Evolutionary conservation across 441 rosid genomes (phyloP), one percentile per base, ranked within the genome.

Genomic region (Eutrema salsugineum): DNA sequence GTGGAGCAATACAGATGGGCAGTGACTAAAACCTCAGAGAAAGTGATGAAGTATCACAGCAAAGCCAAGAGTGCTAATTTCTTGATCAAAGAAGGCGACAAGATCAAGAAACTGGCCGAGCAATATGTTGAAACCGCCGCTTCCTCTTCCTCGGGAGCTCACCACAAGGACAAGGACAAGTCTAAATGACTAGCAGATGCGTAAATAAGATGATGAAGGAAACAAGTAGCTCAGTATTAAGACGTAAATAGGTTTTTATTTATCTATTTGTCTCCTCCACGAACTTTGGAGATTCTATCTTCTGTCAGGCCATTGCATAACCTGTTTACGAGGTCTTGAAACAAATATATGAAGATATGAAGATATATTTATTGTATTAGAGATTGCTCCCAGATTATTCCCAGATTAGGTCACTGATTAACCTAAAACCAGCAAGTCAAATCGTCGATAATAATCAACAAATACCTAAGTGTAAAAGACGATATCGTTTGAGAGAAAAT

Each of bases 71-170:
- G 81, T 67, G 98, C 99, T 8, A 90, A 77, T 72, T 93, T 96
- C 79, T 85, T 93, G 59, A 88, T 96, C 66, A 93, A 90, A 88
- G 99, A 93, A 85, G 99, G 96, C 22, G 99, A 91, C 80, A 93
- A 91, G 81, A 97, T 93, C 72, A 96, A 93, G 88, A 93, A 91
- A 80, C 97, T 93, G 11, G 97, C 99, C 1, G 97, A 93, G 83
- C 96, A 96, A 77, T 96, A 96, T n/a, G 83, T 87, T 5, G 97
- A 96, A 78, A 79, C 96, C 14, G 88, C 96, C 20, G 75, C 75
- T 27, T 46, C 73, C 28, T 67, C 70, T 36, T 57, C 71, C 14
- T 63, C 76, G 11, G 75, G 75, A 30, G 66, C 62, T 2, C 94
- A 84, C 66, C 84, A 83, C 65, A 89, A 86, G 84, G 86, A 83